Conservation (phyloP, 768 basidiomycete species). For the Calvatia gigantea region DNA sequence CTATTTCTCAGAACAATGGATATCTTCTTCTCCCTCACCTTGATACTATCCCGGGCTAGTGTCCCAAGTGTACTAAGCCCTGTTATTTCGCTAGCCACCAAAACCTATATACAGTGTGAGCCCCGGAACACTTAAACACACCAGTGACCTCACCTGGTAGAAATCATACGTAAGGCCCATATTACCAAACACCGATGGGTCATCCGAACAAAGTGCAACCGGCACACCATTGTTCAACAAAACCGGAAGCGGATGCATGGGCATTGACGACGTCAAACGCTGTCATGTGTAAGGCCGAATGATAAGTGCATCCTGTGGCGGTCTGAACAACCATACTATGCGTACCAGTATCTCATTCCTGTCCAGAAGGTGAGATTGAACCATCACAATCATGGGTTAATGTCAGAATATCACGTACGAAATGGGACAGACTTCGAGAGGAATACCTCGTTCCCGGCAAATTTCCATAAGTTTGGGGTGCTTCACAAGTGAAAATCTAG, state of each 20-base stretch:
- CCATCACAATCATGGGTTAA: slow-evolving; percentile 5
- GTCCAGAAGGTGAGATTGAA: slow-evolving; percentile 5
- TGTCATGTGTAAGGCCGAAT: slow-evolving; percentile 22
- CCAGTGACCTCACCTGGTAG: slow-evolving; percentile 50
- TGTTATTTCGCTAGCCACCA: slow-evolving; percentile 66
- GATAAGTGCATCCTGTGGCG: background rate
- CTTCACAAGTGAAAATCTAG: slow-evolving; percentile 68
- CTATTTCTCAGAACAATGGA: background rate
- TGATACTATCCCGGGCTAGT: slow-evolving; percentile 63
- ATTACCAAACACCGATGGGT: slow-evolving; percentile 74
- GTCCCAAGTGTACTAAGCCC: slow-evolving; percentile 60
- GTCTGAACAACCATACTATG: background rate
- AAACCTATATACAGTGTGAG: slow-evolving; percentile 35
- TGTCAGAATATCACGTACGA: slow-evolving; percentile 47
- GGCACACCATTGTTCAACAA: slow-evolving; percentile 71
- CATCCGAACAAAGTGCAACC: slow-evolving; percentile 70
- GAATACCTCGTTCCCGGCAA: slow-evolving; percentile 60
- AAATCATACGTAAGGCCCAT: slow-evolving; percentile 78
- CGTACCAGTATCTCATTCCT: slow-evolving; percentile 74
- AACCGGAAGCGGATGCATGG: slow-evolving; percentile 73
- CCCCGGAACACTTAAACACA: background rate
- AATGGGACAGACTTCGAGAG: slow-evolving; percentile 76
- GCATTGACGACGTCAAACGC: slow-evolving; percentile 77
- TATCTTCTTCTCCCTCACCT: slow-evolving; percentile 35
- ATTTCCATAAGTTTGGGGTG: slow-evolving; percentile 70